Base-by-base conservation (phyloP, 2,329 filamentous ascomycete species). In the Penicillium concentricum region DNA sequence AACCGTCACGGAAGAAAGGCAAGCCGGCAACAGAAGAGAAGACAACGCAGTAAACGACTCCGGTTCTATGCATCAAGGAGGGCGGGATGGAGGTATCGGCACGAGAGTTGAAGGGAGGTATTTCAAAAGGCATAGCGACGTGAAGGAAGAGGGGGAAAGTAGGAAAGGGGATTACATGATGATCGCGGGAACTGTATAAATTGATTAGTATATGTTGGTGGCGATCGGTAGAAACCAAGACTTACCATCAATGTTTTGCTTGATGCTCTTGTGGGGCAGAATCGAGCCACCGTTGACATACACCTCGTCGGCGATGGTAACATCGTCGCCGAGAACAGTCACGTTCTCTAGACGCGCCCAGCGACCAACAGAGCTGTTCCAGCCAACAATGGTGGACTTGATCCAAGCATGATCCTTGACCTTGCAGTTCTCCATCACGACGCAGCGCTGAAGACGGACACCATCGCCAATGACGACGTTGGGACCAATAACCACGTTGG, bases 401-500 rank as follows among this genome's bases (percentile, higher is more conserved):
- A 99, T 86, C 93, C 93, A 97, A 46, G 94, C 94, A 76, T 99
- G 93, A 74, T 99, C 94, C 84, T 97, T 97, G 78, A 97, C 88
- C 81, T 95, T 96, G 78, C 89, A 91, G 70, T 91, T 90, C 61
- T 88, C 85, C 63, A 99, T 84, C 55, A 99, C 79, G 24, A 97
- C 94, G 71, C 90, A 96, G 68, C 94, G 88, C 79, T 97, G 93
- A 64, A 99, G 84, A 67, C 93, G 87, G 41, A 97, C 94, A 72
- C 93, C 94, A 65, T 99, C 93, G 54, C 93, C 93, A 57, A 99
- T 84, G 45, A 96, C 87, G 43, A 96, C 93, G 68, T 92, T 88
- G 54, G 93, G 92, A 39, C 94, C 93, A 72, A 99, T 95, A 60
- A 92, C 94, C 55, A 99, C 93, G 66, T 99, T 97, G 62, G 93